phyloP scores from a whole-genome alignment of 495 filamentous ascomycete species.

The Poronia punctata region DNA sequence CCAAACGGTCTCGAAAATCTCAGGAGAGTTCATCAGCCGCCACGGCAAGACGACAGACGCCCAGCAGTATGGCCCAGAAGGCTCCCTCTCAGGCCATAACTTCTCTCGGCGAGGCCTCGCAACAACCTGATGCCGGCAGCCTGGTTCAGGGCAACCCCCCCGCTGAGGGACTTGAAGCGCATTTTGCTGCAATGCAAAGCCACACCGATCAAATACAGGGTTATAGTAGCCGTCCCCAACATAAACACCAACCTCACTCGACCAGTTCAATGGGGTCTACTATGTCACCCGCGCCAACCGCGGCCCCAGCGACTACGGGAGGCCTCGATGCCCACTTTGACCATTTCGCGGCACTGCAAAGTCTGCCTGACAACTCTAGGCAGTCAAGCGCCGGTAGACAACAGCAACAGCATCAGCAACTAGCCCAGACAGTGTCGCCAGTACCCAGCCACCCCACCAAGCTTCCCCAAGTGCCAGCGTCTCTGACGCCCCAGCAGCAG shows the following conservation, averaged over 20 bases:
- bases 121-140: conserved; percentile 9
- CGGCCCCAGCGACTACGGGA: conserved; percentile 13
- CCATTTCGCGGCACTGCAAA: conserved; percentile 30
- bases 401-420: conserved; percentile 26
- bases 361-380: conserved; percentile 15
- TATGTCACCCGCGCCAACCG: conserved; percentile 13
- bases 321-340: conserved; percentile 38
- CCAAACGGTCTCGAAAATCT: conserved; percentile 23
- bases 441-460: conserved; percentile 23
- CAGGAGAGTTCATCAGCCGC: conserved; percentile 20
- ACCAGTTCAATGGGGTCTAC: conserved; percentile 13
- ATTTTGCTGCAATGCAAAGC: conserved; percentile 21
- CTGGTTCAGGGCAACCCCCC: conserved; percentile 13
- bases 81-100: conserved; percentile 9
- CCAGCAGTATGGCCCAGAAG: conserved; percentile 20
- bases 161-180: conserved; percentile 25
- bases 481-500: conserved; percentile 22
- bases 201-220: conserved; percentile 17
- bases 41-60: conserved; percentile 17
- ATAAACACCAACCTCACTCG: conserved; percentile 20
- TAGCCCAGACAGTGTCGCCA: conserved; percentile 21
- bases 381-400: conserved; percentile 16
- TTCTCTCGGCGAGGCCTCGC: conserved; percentile 8
- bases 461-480: conserved; percentile 22
- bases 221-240: conserved; percentile 18